These are phyloP conservation scores for Orbilia oligospora DNA, from an alignment of 2,329 filamentous ascomycete species.

Conservation along the genomic window DNA sequence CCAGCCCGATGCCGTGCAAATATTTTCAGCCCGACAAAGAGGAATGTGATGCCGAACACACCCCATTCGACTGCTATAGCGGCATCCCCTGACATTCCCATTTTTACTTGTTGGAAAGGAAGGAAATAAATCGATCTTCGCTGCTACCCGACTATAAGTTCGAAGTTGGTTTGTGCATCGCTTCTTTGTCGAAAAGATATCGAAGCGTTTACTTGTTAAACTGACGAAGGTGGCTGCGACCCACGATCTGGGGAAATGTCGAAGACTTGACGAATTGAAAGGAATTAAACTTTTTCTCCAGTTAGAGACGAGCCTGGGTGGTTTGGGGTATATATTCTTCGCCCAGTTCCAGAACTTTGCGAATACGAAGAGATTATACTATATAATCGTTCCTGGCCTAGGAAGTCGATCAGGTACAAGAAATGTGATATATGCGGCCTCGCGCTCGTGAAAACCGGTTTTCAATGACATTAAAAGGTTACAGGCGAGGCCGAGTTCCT, in stretches of 20 bases:
- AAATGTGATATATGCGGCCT: conserved; percentile 19
- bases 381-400: conserved; percentile 45
- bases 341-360: conserved; percentile 39
- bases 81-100: conserved; percentile 47
- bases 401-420: conserved; percentile 49
- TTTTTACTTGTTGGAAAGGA: conserved; percentile 30
- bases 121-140: conserved; percentile 18
- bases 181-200: conserved; percentile 20
- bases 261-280: conserved; percentile 11
- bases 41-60: conserved; percentile 42
- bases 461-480: conserved; percentile 25
- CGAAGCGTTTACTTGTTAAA: conserved; percentile 10
- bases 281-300: conserved; percentile 21
- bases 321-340: conserved; percentile 50
- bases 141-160: conserved; percentile 31
- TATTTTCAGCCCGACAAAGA: conserved; percentile 48
- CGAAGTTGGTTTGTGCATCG: conserved; percentile 16
- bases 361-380: conserved; percentile 30
- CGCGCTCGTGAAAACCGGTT: conserved; percentile 32
- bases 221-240: conserved; percentile 38
- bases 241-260: conserved; percentile 27
- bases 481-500: conserved; percentile 42
- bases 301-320: conserved; percentile 16
- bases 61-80: conserved; percentile 51
- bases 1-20: conserved; percentile 48